phyloP scores from a whole-genome alignment of 108 stramenopile species.

The Cylindrotheca closterium region DNA sequence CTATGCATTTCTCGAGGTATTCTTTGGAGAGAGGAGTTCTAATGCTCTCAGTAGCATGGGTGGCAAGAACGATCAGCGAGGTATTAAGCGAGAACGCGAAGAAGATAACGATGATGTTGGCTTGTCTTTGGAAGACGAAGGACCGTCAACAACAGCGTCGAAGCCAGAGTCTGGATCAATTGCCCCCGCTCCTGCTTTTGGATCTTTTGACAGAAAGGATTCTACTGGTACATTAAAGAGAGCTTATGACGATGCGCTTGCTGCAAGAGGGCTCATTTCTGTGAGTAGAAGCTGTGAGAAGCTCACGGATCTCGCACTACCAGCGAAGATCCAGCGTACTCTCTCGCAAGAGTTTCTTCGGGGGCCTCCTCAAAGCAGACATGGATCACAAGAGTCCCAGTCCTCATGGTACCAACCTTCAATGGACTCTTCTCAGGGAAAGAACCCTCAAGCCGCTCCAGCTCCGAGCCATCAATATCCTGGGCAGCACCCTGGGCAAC shows the following conservation, averaged over 20 bases:
- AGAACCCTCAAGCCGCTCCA: not conserved
- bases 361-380: conserved; percentile 44
- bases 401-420: not conserved
- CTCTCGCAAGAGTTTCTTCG: conserved; percentile 83
- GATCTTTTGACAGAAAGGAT: conserved; percentile 7
- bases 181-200: not conserved
- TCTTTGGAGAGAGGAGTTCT: conserved; percentile 81
- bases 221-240: conserved; percentile 70
- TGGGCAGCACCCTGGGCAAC: conserved; percentile 35
- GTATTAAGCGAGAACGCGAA: conserved; percentile 73
- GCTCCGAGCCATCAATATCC: conserved; percentile 42
- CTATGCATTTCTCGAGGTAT: conserved; percentile 92
- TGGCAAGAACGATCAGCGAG: conserved; percentile 29
- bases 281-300: conserved; percentile 84
- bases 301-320: conserved; percentile 82
- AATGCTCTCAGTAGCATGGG: conserved; percentile 33
- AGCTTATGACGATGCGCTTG: conserved; percentile 88
- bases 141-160: conserved; percentile 34
- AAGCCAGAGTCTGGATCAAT: conserved; percentile 20
- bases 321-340: conserved; percentile 84
- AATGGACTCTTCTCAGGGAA: not conserved
- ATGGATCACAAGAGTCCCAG: conserved; percentile 4
- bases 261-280: conserved; percentile 84
- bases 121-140: conserved; percentile 84
- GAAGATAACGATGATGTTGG: conserved; percentile 91